These are phyloP conservation scores for Parathielavia appendiculata DNA, from an alignment of 495 filamentous ascomycete species.

Conservation along the genomic window DNA sequence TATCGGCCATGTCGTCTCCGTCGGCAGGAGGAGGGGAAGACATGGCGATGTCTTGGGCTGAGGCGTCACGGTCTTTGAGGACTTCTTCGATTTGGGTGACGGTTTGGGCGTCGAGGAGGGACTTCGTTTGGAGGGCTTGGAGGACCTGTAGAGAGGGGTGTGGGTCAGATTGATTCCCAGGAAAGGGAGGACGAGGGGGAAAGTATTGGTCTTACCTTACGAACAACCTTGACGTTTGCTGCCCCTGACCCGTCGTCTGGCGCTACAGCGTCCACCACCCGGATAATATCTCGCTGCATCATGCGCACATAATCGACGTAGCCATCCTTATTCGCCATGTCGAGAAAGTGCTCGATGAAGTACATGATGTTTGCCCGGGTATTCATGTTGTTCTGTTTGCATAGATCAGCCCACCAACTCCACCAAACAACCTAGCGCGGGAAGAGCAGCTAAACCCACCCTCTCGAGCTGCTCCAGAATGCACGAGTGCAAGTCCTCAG, in stretches of 20 bases:
- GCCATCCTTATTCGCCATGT: constrained; percentile 70
- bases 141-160: constrained; percentile 49
- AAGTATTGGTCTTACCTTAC: constrained; percentile 49
- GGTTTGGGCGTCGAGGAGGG: constrained; percentile 59
- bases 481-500: constrained; percentile 94
- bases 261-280: constrained; percentile 82
- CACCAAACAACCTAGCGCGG: not conserved
- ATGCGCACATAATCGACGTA: constrained; percentile 76
- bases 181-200: not conserved
- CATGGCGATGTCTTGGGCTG: constrained; percentile 34
- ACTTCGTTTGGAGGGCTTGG: constrained; percentile 59
- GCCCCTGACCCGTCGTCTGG: constrained; percentile 85
- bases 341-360: constrained; percentile 93
- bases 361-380: constrained; percentile 98
- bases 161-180: not conserved
- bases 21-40: constrained; percentile 32
- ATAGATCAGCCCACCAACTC: not conserved
- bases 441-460: constrained; percentile 40
- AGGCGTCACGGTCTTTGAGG: constrained; percentile 65
- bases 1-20: constrained; percentile 27
- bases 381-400: constrained; percentile 78
- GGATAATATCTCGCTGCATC: constrained; percentile 88
- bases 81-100: constrained; percentile 74
- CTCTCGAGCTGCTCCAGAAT: constrained; percentile 91
- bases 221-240: constrained; percentile 88